Evolutionary conservation across 169 alveolate genomes (phyloP), one percentile per base, ranked within the genome.

Genomic region (Babesia bigemina): DNA sequence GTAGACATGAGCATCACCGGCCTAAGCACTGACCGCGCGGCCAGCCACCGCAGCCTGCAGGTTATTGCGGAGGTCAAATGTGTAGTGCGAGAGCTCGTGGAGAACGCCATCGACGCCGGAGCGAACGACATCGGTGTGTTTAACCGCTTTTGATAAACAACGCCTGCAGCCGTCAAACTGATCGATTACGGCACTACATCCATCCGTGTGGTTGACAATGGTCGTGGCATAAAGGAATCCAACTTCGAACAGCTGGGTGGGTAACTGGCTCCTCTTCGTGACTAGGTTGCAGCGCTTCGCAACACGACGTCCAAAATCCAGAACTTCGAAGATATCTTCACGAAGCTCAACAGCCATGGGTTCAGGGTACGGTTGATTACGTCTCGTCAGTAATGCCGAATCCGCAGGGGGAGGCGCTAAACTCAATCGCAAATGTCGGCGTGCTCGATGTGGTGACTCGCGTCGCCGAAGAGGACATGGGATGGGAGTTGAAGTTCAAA

Each of bases 261-360:
- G 93, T 92, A 45, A 24, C 7, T 59, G 47, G 2, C 24, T 2
- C 22, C n/a, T n/a, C 16, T n/a, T 0, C 52, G 44, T 59, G 36
- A 67, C 69, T 22, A 6, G 11, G 48, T 47, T 56, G 67, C 73
- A 16, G 91, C 92, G 11, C 63, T 75, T 22, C 78, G 96, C 48
- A 97, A 96, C 24, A 91, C 97, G 36, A 98, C 99, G 2, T 95
- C 99, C 22, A 98, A 98, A 79, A 86, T 98, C 21, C 70, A 84
- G 28, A 91, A 82, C 50, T 95, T 96, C 76, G 95, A 95, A 42
- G 98, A 95, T 70, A 87, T 98, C 28, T 92, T 90, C 75, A 70
- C 86, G 45, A 66, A 91, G 13, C 88, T 97, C 12, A 86, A 84
- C 47, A 94, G 99, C 24, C 87, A 95, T 57, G 99, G 99, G 0